These are phyloP conservation scores for Rossbeevera mucosa DNA, from an alignment of 768 basidiomycete species.

Conservation along the genomic window DNA sequence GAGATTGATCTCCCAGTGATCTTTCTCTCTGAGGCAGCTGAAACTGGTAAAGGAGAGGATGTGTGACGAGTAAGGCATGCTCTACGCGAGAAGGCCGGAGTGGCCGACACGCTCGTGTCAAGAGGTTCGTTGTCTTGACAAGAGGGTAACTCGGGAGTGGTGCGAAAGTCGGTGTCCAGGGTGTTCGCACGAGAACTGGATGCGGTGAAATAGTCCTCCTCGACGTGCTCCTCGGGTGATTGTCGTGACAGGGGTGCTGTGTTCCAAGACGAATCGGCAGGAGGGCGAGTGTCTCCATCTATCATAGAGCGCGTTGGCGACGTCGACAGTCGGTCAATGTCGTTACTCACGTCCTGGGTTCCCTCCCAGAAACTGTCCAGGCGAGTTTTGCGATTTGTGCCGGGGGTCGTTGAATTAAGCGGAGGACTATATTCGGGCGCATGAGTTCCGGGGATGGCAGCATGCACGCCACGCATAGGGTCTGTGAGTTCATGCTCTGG, in stretches of 20 bases:
- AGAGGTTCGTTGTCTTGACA: conserved; percentile 29
- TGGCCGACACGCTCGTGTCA: conserved; percentile 33
- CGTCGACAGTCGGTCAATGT: conserved; percentile 19
- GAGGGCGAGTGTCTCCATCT: conserved; percentile 2
- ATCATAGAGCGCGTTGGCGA: conserved; percentile 18
- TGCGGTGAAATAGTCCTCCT: conserved; percentile 32
- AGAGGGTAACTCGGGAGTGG: conserved; percentile 14
- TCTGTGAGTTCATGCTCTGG: conserved; percentile 91
- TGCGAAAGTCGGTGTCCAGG: conserved; percentile 13
- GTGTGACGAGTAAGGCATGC: conserved; percentile 57
- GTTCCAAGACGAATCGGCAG: conserved; percentile 10
- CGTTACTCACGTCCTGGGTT: conserved; percentile 59
- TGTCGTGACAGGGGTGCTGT: conserved; percentile 19
- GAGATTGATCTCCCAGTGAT: conserved; percentile 32
- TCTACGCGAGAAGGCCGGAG: conserved; percentile 48
- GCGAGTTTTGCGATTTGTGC: conserved; percentile 50
- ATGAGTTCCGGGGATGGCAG: conserved; percentile 63
- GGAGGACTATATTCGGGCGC: conserved; percentile 33
- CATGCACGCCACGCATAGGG: conserved; percentile 74
- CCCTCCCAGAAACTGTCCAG: conserved; percentile 75
- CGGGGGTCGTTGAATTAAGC: conserved; percentile 40
- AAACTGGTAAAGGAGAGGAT: conserved; percentile 57
- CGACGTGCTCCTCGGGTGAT: conserved; percentile 21
- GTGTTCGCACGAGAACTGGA: conserved; percentile 23
- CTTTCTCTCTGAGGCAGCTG: conserved; percentile 30